Evolutionary conservation across 495 filamentous ascomycete species (phyloP).

Genomic region (Penicillium fimorum): DNA sequence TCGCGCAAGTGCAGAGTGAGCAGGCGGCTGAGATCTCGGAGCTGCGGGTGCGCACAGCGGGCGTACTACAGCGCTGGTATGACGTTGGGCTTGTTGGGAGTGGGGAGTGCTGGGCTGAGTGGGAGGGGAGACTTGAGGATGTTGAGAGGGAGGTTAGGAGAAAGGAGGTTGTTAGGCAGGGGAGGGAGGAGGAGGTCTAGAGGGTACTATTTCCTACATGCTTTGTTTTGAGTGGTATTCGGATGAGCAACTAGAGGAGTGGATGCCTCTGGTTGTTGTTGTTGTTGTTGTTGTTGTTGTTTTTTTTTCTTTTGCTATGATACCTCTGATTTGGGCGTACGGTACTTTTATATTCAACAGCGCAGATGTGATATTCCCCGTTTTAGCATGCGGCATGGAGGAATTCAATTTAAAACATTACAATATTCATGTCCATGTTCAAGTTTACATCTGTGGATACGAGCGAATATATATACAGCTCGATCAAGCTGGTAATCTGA

Average conservation of each 20-base stretch:
- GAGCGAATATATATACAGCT: background rate
- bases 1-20: slow-evolving; percentile 62
- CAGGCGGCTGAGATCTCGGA: slow-evolving; percentile 72
- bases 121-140: slow-evolving; percentile 65
- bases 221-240: background rate
- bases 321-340: slow-evolving; percentile 3
- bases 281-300: background rate
- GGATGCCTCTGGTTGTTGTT: background rate
- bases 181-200: slow-evolving; percentile 41
- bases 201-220: background rate
- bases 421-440: background rate
- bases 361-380: background rate
- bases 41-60: slow-evolving; percentile 69
- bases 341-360: background rate
- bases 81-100: slow-evolving; percentile 65
- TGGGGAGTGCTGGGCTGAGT: slow-evolving; percentile 70
- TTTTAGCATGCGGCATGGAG: background rate
- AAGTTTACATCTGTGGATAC: background rate
- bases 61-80: slow-evolving; percentile 77
- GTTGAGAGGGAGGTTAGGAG: slow-evolving; percentile 66
- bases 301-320: background rate
- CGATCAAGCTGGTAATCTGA: background rate
- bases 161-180: slow-evolving; percentile 47
- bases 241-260: background rate
- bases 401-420: background rate